phyloP scores from a whole-genome alignment of 768 basidiomycete genomes.

The Naganishia vishniacii region DNA sequence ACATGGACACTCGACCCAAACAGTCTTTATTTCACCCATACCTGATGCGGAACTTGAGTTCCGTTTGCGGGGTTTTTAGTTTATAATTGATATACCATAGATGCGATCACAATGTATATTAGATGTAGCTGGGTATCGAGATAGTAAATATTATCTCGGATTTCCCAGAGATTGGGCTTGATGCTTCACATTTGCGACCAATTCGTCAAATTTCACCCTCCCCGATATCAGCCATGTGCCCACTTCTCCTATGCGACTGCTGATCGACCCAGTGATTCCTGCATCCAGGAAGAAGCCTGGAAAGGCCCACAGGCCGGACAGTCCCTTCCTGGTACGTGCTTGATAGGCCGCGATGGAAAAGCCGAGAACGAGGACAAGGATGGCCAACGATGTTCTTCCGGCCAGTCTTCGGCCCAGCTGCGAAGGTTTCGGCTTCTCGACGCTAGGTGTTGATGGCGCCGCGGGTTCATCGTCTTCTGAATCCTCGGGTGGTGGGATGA shows the following conservation, averaged over 20 bases:
- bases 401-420: not conserved
- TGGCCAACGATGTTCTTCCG: conserved; percentile 3
- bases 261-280: not conserved
- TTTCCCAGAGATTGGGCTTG: not conserved
- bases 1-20: not conserved
- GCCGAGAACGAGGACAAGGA: conserved; percentile 6
- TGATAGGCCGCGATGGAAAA: conserved; percentile 12
- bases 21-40: not conserved
- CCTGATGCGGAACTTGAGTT: too few relatives aligned
- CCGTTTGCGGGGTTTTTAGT: too few relatives aligned
- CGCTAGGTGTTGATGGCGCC: not conserved
- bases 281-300: conserved; percentile 3
- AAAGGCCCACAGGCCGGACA: conserved; percentile 11
- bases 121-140: conserved; percentile 9
- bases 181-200: conserved; percentile 10
- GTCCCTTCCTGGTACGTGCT: conserved; percentile 5
- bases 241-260: not conserved
- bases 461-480: conserved; percentile 1
- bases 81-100: not conserved
- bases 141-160: not conserved
- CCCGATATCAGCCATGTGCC: conserved; percentile 7
- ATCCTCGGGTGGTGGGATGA: not conserved
- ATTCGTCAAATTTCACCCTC: not conserved
- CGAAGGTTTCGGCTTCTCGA: not conserved
- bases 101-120: not conserved